phyloP scores from a whole-genome alignment of 139 green algal species.

The Picocystis salinarum region DNA sequence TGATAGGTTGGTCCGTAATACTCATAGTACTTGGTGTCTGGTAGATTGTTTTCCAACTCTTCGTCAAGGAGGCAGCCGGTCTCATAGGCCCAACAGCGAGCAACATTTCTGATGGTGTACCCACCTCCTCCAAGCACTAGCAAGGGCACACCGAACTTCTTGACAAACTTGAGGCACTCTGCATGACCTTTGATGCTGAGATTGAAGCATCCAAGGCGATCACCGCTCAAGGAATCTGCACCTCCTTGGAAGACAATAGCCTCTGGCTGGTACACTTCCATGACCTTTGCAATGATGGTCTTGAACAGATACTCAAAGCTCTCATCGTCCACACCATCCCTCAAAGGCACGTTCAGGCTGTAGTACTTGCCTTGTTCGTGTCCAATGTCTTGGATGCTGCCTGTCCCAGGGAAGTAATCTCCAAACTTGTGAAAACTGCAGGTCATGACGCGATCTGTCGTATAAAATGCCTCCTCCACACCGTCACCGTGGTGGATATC shows the following conservation, averaged over 20 bases:
- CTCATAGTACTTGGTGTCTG: constrained; percentile 77
- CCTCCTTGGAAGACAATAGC: constrained; percentile 84
- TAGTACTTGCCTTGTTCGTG: constrained; percentile 53
- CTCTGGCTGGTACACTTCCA: constrained; percentile 69
- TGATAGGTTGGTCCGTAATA: constrained; percentile 56
- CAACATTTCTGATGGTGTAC: constrained; percentile 94
- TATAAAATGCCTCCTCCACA: constrained; percentile 96
- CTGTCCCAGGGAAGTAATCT: constrained; percentile 95
- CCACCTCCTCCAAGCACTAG: constrained; percentile 85
- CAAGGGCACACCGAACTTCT: constrained; percentile 73
- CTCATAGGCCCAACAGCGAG: constrained; percentile 88
- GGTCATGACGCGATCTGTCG: constrained; percentile 88
- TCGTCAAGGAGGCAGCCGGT: constrained; percentile 62
- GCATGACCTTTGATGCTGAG: constrained; percentile 70
- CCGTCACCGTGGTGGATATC: constrained; percentile 96
- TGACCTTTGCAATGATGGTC: constrained; percentile 53
- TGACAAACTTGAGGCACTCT: constrained; percentile 57
- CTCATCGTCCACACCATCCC: constrained; percentile 82
- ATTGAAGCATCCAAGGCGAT: constrained; percentile 87
- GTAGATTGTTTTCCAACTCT: constrained; percentile 53
- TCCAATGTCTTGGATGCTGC: constrained; percentile 57
- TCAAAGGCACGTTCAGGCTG: constrained; percentile 80
- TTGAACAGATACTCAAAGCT: constrained; percentile 70
- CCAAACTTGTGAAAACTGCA: constrained; percentile 90
- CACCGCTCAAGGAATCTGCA: constrained; percentile 71